Evolutionary conservation across 1,284 basidiomycete genomes (phyloP), one percentile per base, ranked within the genome.

Genomic region (Fomes fomentarius): DNA sequence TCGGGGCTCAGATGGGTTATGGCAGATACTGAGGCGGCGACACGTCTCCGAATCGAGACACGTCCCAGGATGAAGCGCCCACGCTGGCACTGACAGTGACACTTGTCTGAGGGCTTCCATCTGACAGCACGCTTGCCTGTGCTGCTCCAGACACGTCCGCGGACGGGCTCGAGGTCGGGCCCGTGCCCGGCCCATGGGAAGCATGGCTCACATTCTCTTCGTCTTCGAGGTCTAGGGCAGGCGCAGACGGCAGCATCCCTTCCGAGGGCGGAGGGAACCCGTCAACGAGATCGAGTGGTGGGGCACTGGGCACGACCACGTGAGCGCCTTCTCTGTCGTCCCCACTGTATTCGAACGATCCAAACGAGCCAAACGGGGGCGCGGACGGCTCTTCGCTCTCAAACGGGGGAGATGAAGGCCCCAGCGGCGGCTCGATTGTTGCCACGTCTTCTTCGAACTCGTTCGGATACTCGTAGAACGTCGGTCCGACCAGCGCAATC

Each of bases 381-480:
- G 67, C 66, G 31, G 52, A 63, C 22, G 52, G 58, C 21, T 52
- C 60, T 15, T 63, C 63, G 50, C n/a, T n/a, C n/a, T n/a, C n/a
- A n/a, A 67, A 68, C 6, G 66, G 64, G 1, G 67, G 68, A 17
- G 67, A 67, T 2, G 64, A 64, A 0, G 68, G 64, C 3, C 50
- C 58, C 2, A 43, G 21, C 15, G 52, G 45, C 5, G 65, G 63
- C 41, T 68, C 68, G 21, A 56, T 44, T 9, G 49, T 58, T 17
- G 53, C 54, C 17, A 64, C 57, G 39, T 71, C 69, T 17, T 64
- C 64, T 60, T 70, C 69, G 50, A 70, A 70, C 25, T 66, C 58
- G 31, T 63, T 56, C 14, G 66, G 67, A 38, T 70, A 70, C 43
- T 70, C 67, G 55, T 67, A 69, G 60, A 69, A 70, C 37, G 52